Evolutionary conservation across 2,329 filamentous ascomycete genomes (phyloP), one percentile per base, ranked within the genome.

Genomic region (Lasiodiplodia hormozganensis): DNA sequence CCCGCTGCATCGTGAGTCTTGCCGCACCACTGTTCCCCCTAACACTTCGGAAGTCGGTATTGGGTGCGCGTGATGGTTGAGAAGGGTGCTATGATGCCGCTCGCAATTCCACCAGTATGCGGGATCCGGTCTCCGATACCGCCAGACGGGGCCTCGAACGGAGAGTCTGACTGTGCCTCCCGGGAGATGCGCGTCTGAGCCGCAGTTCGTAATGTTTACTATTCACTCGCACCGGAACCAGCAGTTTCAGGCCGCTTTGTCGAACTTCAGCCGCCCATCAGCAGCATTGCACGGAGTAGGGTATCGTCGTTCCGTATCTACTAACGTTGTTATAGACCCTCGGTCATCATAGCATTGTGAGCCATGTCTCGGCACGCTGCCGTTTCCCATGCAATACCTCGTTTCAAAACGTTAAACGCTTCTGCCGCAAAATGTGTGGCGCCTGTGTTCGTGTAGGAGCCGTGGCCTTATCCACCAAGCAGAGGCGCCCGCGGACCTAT

Each of bases 11-110:
- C 60, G 21, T 47, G 18, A 64, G 14, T 12, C 18, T 38, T 21
- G 60, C 40, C 60, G 47, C 60, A 49, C 51, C 47, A 51, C 51
- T 47, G 28, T 25, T 64, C 14, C 60, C 60, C 60, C 60, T 64
- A 49, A 64, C 38, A 25, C 31, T 16, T 36, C 49, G 40, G 43
- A 43, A 16, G 38, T n/a, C 47, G 18, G 25, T 43, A 62, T 23
- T 31, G 21, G 57, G 57, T 60, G 57, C 57, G 57, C 57, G 38
- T 60, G 57, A 60, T 43, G 40, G 58, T 8, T 12, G 25, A 12
- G 40, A 23, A 62, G 3, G 23, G 36, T 8, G 57, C 54, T 57
- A 47, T 25, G 38, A 31, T 23, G 36, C 51, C 16, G 38, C 57
- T 43, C 31, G 28, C 58, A 51, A 21, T 21, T 34, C 53, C 23